Conservation (phyloP, 495 filamentous ascomycete species). For the Podospora comata region DNA sequence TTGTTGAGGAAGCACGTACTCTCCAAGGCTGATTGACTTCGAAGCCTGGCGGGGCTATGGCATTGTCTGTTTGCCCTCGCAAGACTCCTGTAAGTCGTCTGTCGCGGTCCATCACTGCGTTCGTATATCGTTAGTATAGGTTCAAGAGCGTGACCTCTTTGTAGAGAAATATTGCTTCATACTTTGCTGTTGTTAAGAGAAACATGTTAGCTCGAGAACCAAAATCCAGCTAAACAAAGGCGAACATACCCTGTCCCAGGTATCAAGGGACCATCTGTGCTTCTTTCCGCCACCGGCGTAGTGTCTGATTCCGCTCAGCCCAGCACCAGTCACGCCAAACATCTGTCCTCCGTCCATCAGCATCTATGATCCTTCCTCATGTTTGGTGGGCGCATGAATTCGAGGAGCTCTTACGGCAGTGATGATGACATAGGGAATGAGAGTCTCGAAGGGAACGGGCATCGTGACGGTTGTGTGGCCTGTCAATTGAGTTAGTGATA, state of each 20-base stretch:
- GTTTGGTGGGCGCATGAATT: conserved; percentile 14
- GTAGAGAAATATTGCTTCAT: conserved; percentile 34
- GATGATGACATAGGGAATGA: conserved; percentile 93
- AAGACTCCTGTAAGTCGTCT: conserved; percentile 78
- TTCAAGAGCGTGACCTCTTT: not conserved
- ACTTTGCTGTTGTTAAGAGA: conserved; percentile 63
- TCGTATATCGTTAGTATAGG: conserved; percentile 26
- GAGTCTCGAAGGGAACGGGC: conserved; percentile 93
- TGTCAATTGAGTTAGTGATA: conserved; percentile 24
- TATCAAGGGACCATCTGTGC: conserved; percentile 75
- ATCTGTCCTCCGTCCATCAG: conserved; percentile 57
- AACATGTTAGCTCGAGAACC: conserved; percentile 32
- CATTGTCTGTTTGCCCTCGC: conserved; percentile 81
- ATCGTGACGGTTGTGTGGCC: conserved; percentile 52
- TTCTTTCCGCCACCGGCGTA: conserved; percentile 87
- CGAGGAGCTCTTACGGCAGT: conserved; percentile 60
- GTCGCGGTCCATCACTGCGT: conserved; percentile 93
- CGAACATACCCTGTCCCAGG: conserved; percentile 86
- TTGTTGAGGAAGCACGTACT: conserved; percentile 33
- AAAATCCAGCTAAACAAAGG: conserved; percentile 6
- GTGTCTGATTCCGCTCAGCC: conserved; percentile 67
- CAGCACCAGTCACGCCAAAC: conserved; percentile 80
- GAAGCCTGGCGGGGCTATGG: conserved; percentile 78
- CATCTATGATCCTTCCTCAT: conserved; percentile 19
- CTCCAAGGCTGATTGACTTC: conserved; percentile 96